These are phyloP conservation scores for Tephrocybe sp. DNA, from an alignment of 768 basidiomycete species.

Conservation along the genomic window DNA sequence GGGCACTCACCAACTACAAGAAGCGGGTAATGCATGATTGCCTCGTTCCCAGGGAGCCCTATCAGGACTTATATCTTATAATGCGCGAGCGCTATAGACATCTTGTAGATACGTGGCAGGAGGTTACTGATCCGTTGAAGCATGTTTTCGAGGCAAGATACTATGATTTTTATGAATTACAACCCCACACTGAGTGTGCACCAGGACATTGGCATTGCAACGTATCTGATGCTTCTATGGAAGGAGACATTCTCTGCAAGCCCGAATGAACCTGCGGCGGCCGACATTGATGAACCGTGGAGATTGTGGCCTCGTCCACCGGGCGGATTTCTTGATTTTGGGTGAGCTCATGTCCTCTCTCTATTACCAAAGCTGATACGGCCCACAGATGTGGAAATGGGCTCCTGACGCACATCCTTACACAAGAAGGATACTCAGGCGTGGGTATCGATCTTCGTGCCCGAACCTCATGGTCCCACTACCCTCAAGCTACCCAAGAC, in stretches of 20 bases:
- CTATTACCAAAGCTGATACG: neutral
- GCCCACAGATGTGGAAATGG: conserved; percentile 83
- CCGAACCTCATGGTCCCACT: conserved; percentile 82
- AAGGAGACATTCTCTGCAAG: conserved; percentile 55
- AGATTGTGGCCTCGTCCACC: conserved; percentile 74
- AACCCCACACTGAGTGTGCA: neutral
- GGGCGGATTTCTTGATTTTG: conserved; percentile 88
- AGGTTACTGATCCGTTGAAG: conserved; percentile 83
- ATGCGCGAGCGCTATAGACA: conserved; percentile 86
- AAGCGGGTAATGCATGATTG: conserved; percentile 87
- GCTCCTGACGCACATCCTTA: conserved; percentile 84
- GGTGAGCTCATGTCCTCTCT: conserved; percentile 38
- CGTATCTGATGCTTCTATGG: conserved; percentile 92
- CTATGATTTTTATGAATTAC: neutral
- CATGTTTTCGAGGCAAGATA: conserved; percentile 81
- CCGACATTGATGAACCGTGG: conserved; percentile 49
- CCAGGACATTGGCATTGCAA: conserved; percentile 93
- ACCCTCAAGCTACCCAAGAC: conserved; percentile 60
- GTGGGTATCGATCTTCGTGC: conserved; percentile 85
- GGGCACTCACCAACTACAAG: conserved; percentile 75
- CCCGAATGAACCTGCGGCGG: neutral
- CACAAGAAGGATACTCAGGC: conserved; percentile 81
- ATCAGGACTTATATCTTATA: conserved; percentile 88
- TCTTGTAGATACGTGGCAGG: conserved; percentile 73
- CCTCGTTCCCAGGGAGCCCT: conserved; percentile 69